Percentiles rank a stretch among this genome's conserved stretches.
phyloP scores from a whole-genome alignment of 2,329 filamentous ascomycete species.

The Aspergillus proliferans region DNA sequence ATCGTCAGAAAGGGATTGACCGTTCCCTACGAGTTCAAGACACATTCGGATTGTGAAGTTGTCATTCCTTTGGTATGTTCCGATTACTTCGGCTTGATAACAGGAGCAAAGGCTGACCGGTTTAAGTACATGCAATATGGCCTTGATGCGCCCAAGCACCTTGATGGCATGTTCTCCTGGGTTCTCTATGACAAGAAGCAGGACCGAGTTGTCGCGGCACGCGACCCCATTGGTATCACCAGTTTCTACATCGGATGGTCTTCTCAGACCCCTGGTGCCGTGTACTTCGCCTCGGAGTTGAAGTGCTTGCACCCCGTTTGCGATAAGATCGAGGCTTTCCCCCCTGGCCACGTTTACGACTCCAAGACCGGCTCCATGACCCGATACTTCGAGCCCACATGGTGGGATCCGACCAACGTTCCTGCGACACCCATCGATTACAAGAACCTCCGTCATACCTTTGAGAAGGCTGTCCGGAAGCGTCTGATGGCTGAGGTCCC shows the following conservation, averaged over 20 bases:
- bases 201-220: slow-evolving; percentile 85
- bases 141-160: slow-evolving; percentile 81
- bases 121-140: slow-evolving; percentile 82
- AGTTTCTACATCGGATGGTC: slow-evolving; percentile 95
- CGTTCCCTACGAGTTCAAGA: slow-evolving; percentile 91
- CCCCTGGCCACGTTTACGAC: slow-evolving; percentile 92
- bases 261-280: slow-evolving; percentile 71
- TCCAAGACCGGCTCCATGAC: slow-evolving; percentile 80
- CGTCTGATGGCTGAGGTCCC: slow-evolving; percentile 98
- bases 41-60: slow-evolving; percentile 95
- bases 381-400: slow-evolving; percentile 84
- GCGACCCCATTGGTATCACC: slow-evolving; percentile 94
- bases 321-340: slow-evolving; percentile 91
- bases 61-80: slow-evolving; percentile 87
- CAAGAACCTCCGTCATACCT: slow-evolving; percentile 69
- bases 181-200: slow-evolving; percentile 94
- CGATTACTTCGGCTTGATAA: not conserved
- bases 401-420: slow-evolving; percentile 78
- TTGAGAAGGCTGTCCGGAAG: slow-evolving; percentile 91
- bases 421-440: slow-evolving; percentile 77
- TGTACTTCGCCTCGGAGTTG: slow-evolving; percentile 95
- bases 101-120: slow-evolving; percentile 12
- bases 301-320: slow-evolving; percentile 91
- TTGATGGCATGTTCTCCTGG: slow-evolving; percentile 99
- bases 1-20: slow-evolving; percentile 83